These are phyloP conservation scores for Fragosphaeria purpurea DNA, from an alignment of 2,329 filamentous ascomycete species.

Conservation along the genomic window DNA sequence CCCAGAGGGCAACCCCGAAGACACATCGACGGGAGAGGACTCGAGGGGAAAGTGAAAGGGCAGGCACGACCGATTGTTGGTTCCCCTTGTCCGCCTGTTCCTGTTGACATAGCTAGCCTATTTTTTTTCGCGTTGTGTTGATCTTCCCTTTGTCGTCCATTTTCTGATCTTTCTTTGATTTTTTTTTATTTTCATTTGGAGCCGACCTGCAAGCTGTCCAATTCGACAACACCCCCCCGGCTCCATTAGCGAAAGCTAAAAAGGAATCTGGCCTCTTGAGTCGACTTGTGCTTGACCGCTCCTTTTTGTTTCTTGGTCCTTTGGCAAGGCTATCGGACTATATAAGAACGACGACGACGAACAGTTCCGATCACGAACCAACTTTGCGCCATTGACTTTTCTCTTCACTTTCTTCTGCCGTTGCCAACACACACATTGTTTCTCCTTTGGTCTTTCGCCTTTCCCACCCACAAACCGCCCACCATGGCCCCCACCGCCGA, in stretches of 20 bases:
- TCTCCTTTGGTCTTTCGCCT: background rate
- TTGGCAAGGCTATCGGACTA: background rate
- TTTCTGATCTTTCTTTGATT: background rate
- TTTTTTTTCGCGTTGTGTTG: background rate
- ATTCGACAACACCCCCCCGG: background rate
- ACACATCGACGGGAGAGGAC: no score
- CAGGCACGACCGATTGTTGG: no score
- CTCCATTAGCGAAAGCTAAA: no score
- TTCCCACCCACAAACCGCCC: background rate
- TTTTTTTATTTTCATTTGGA: background rate
- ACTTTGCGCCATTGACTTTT: background rate
- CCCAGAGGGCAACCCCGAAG: no score
- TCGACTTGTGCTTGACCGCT: conserved; percentile 4
- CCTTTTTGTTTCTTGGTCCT: conserved; percentile 1
- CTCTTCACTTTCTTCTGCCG: no score
- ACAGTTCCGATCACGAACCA: background rate
- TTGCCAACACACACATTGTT: background rate
- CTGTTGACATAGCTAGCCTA: no score
- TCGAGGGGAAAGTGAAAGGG: no score
- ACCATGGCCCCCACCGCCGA: conserved; percentile 4
- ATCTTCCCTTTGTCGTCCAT: background rate
- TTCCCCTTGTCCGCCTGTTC: no score
- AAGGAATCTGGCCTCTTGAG: no score
- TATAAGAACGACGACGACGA: background rate
- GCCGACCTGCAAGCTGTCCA: conserved; percentile 1